Evolutionary conservation across 1,284 basidiomycete species (phyloP), one percentile per base, ranked within the genome.

Genomic region (Tylopilus microsporus): DNA sequence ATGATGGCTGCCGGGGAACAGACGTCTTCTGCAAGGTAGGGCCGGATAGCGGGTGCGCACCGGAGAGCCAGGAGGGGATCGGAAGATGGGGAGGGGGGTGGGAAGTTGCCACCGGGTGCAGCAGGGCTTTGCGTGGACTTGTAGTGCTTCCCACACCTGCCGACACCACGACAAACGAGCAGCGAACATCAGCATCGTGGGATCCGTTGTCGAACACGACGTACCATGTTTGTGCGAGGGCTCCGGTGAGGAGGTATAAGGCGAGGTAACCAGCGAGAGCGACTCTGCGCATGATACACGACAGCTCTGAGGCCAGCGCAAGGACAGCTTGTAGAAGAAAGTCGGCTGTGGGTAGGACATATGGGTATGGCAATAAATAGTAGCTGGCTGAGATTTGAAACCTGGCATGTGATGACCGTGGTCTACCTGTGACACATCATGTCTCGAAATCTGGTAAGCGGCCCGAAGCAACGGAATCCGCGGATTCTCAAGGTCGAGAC

Each of bases 191-290:
- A 63, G 19, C 3, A 30, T 18, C 13, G 19, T 49, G n/a, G 41
- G 41, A 32, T 7, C 0, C 7, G 1, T 13, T 4, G 41, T 30
- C 16, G 5, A 36, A 19, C 25, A 45, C 2, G 34, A 5, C 62
- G 16, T 54, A 74, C 74, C 74, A 74, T 65, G 73, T 74, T 52
- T 75, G 70, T 37, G 73, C 73, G 19, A 62, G 52, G 32, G 49
- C 60, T 21, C 49, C 55, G 19, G 60, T 47, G 45, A 68, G 52
- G 64, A 78, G 57, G 30, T 48, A 57, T 18, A 56, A 9, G 7
- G 21, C 18, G 19, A 68, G 34, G 51, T 65, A 30, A 30, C 39
- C 21, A 19, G 53, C 49, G 34, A 68, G 41, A 39, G 39, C n/a
- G 39, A 59, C 8, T 50, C 53, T 65, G 57, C 18, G 58, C 69